Evolutionary conservation across 495 filamentous ascomycete genomes (phyloP).

Genomic region (Lophiotrema nucula): DNA sequence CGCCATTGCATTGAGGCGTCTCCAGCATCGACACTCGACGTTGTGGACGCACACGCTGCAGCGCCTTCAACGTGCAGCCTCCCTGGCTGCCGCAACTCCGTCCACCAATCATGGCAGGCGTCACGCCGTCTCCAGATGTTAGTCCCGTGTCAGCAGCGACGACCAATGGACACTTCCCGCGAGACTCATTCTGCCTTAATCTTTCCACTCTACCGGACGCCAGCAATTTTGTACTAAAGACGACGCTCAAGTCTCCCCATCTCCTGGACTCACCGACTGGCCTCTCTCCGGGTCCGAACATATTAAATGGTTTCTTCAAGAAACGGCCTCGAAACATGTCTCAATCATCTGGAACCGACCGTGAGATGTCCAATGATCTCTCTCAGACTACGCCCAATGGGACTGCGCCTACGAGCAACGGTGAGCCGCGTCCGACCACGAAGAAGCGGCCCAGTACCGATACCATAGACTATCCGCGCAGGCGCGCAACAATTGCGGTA

Average conservation of each 20-base stretch:
- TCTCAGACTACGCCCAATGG: constrained; percentile 20
- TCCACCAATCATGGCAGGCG: constrained; percentile 33
- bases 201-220: constrained; percentile 35
- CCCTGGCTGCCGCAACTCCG: constrained; percentile 11
- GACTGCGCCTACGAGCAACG: constrained; percentile 30
- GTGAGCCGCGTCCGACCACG: constrained; percentile 24
- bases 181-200: constrained; percentile 35
- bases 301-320: constrained; percentile 27
- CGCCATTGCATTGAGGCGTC: constrained; percentile 7
- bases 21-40: background rate
- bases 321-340: constrained; percentile 37
- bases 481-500: constrained; percentile 44
- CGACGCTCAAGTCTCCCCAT: constrained; percentile 33
- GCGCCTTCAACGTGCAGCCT: constrained; percentile 20
- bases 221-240: constrained; percentile 29
- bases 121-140: constrained; percentile 36
- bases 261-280: constrained; percentile 32
- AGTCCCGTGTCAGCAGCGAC: constrained; percentile 38
- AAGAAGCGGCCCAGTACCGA: constrained; percentile 37
- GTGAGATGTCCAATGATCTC: constrained; percentile 30
- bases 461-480: constrained; percentile 43
- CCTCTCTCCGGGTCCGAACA: constrained; percentile 10
- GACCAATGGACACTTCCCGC: constrained; percentile 35
- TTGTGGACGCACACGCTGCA: constrained; percentile 17
- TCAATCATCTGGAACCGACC: constrained; percentile 36